phyloP scores from a whole-genome alignment of 78 protist species.

The Dictyostelium capitatum region DNA sequence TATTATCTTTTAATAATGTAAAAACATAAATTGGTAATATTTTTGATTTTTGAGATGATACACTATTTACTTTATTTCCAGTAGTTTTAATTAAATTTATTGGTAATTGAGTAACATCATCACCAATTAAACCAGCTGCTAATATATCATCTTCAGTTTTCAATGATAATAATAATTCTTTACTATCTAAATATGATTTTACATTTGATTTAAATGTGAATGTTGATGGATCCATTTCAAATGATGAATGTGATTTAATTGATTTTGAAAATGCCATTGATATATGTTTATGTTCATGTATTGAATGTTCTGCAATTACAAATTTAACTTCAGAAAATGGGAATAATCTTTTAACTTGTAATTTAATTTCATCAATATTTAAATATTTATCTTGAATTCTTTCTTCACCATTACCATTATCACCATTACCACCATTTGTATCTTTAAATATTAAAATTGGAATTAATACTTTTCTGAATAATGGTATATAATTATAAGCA shows the following conservation, averaged over 20 bases:
- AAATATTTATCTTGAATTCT: neutral
- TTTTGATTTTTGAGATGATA: constrained; percentile 44
- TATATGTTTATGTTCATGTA: constrained; percentile 62
- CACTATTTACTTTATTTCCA: neutral
- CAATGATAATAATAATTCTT: constrained; percentile 42
- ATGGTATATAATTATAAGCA: constrained; percentile 40
- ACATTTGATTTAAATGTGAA: neutral
- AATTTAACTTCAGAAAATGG: constrained; percentile 53
- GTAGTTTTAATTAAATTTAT: neutral
- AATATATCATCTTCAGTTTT: constrained; percentile 67
- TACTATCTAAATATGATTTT: constrained; percentile 47
- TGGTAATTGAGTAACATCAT: constrained; percentile 33
- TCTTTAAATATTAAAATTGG: constrained; percentile 67
- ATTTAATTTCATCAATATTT: constrained; percentile 17
- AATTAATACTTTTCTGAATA: constrained; percentile 43
- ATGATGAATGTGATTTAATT: constrained; percentile 50
- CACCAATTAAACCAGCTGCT: constrained; percentile 58
- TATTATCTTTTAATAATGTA: neutral
- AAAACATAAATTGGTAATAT: constrained; percentile 68
- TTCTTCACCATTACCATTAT: neutral
- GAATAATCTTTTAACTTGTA: constrained; percentile 48
- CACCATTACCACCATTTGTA: neutral
- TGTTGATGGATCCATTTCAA: constrained; percentile 52
- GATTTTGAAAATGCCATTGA: constrained; percentile 68
- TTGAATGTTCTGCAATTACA: constrained; percentile 46